These are phyloP conservation scores for Lojkania enalia DNA, from an alignment of 2,329 filamentous ascomycete genomes.

Conservation along the genomic window DNA sequence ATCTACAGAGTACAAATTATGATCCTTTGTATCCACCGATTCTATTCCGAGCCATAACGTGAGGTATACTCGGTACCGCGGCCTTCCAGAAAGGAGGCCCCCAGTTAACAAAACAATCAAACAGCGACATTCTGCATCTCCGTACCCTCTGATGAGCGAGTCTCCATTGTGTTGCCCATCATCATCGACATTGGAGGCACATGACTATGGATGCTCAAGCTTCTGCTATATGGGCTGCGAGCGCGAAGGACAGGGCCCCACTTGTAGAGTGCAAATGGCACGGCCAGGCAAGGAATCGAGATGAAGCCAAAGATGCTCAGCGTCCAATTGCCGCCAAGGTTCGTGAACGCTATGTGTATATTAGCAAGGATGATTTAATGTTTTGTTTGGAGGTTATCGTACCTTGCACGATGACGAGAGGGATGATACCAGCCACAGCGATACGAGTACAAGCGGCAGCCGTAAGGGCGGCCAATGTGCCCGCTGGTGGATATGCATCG, in stretches of 20 bases:
- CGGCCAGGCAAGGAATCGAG: constrained; percentile 16
- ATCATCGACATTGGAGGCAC: constrained; percentile 10
- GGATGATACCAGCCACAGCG: constrained; percentile 33
- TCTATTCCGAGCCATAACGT: no score
- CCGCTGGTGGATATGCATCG: constrained; percentile 42
- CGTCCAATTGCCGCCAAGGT: constrained; percentile 30
- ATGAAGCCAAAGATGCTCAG: constrained; percentile 34
- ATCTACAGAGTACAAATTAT: no score
- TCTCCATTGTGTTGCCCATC: constrained; percentile 1
- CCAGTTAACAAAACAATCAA: no score
- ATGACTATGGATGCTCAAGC: constrained; percentile 17
- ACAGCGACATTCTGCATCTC: constrained; percentile 1
- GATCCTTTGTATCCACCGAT: no score
- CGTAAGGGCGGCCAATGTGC: constrained; percentile 42
- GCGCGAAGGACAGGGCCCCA: constrained; percentile 15
- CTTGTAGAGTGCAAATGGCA: constrained; percentile 30
- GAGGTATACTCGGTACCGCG: no score
- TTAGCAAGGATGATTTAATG: constrained; percentile 10
- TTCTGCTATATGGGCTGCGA: constrained; percentile 14
- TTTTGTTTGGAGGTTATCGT: not conserved
- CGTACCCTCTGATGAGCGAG: not conserved
- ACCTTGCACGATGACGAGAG: constrained; percentile 38
- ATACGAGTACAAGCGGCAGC: constrained; percentile 35
- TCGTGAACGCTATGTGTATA: constrained; percentile 28
- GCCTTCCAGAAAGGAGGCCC: no score